phyloP scores from a whole-genome alignment of 225 moss, liverwort and hornwort species.

The Physcomitrium patens region DNA sequence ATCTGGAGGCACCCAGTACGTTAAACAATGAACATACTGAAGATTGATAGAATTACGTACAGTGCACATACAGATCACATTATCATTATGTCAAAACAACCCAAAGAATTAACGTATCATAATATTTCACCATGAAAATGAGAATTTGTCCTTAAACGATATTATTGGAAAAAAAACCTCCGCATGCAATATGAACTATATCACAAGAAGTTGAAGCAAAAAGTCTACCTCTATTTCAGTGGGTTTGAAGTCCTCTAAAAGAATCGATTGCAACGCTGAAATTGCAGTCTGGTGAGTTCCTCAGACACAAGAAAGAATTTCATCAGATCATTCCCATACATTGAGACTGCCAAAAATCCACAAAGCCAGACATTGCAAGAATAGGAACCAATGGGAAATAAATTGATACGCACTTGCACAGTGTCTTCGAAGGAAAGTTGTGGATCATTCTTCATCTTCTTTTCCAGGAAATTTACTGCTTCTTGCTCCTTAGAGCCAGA shows the following conservation, averaged over 20 bases:
- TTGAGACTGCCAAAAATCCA: not conserved
- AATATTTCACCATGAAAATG: not conserved
- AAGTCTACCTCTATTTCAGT: slow-evolving; percentile 87
- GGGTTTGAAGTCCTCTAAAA: slow-evolving; percentile 96
- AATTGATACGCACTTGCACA: slow-evolving; percentile 69
- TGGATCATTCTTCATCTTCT: slow-evolving; percentile 94
- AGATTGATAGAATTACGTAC: not conserved
- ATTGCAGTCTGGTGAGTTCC: slow-evolving; percentile 72
- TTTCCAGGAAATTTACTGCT: slow-evolving; percentile 96
- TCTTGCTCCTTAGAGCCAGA: slow-evolving; percentile 96
- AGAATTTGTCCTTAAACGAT: not conserved
- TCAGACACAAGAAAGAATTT: slow-evolving; percentile 12
- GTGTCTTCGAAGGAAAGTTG: slow-evolving; percentile 91
- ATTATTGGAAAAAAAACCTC: not conserved
- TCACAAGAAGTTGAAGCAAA: not conserved
- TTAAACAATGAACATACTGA: slow-evolving; percentile 26
- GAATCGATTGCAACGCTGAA: slow-evolving; percentile 89
- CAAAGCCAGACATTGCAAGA: not conserved
- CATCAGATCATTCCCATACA: slow-evolving; percentile 1
- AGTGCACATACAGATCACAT: slow-evolving; percentile 10
- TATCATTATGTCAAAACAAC: not conserved
- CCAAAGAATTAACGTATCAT: not conserved
- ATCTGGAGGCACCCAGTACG: slow-evolving; percentile 41
- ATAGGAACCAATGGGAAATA: slow-evolving; percentile 7
- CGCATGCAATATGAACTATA: not conserved